Evolutionary conservation across 106 monocot genomes (phyloP), one percentile per base, ranked within the genome.

Genomic region (Narthecium ossifragum): DNA sequence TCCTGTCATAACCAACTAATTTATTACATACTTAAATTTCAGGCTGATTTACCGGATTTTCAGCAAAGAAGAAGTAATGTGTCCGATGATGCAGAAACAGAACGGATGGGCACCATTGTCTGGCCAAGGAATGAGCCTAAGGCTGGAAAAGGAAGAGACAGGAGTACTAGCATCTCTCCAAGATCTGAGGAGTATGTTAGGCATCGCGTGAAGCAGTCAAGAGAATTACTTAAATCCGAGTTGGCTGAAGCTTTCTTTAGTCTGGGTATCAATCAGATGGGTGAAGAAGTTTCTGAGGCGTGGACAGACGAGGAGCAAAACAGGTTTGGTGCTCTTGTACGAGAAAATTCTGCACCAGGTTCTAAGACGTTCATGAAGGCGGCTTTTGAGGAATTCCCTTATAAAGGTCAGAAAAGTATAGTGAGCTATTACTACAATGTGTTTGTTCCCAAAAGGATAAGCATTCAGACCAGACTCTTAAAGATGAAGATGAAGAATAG

Each of bases 351-450:
- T 41, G 21, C 27, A 17, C 72, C 77, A 34, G 48, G 63, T 18
- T 53, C 54, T 26, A 81, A 63, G 36, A 76, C 28, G 48, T 88
- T 81, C 60, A 75, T 63, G 84, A 59, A 67, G 7, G 53, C 50
- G 41, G 80, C 77, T 13, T 45, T 76, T 62, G 70, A 70, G 28
- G 27, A 45, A 51, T 81, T 92, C 33, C 54, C 50, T 29, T 62
- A 66, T 29, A 88, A 76, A 65, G 78, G 57, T 43, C 78, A 66
- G 55, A 62, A 46, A 63, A 53, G 83, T 41, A 59, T 92, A 33
- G 75, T 72, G 26, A 78, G 70, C 18, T 92, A 84, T 57, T 88
- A 78, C 73, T 85, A 78, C 68, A 88, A 92, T 55, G 92, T 88
- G 8, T 75, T 70, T 65, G 40, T 88, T 61, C 66, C 65, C 43